Conservation (phyloP, 768 basidiomycete genomes). For the Russula dissimulans region DNA sequence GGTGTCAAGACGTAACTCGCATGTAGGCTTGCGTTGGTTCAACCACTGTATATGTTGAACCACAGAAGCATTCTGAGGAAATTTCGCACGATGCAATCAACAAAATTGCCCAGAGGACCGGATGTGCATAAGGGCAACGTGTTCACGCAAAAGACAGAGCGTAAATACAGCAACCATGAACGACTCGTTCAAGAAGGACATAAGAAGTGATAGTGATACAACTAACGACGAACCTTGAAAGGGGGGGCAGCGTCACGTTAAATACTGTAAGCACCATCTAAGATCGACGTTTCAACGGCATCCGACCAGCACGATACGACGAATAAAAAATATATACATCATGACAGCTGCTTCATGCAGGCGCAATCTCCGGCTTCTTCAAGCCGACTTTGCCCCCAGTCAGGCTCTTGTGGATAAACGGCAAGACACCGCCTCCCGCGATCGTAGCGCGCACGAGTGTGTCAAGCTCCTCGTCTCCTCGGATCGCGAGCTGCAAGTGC, state of each 20-base stretch:
- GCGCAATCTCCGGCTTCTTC: constrained; percentile 21
- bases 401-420: constrained; percentile 82
- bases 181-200: background rate
- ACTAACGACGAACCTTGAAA: background rate
- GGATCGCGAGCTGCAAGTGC: constrained; percentile 91
- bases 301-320: background rate
- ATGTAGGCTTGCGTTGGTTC: too few relatives aligned
- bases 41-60: too few relatives aligned
- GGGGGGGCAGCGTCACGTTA: background rate
- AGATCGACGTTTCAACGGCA: background rate
- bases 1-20: constrained; percentile 35
- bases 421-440: constrained; percentile 80
- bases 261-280: background rate
- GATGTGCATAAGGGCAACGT: too few relatives aligned
- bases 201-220: background rate
- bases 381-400: constrained; percentile 41
- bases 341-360: background rate
- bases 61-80: too few relatives aligned
- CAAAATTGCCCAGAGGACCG: too few relatives aligned
- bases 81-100: too few relatives aligned
- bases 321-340: background rate
- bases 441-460: constrained; percentile 90
- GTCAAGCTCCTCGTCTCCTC: constrained; percentile 97
- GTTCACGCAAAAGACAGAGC: too few relatives aligned
- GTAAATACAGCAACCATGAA: background rate